These are phyloP conservation scores for Pyrenophora teres DNA, from an alignment of 2,329 filamentous ascomycete species.

Conservation along the genomic window DNA sequence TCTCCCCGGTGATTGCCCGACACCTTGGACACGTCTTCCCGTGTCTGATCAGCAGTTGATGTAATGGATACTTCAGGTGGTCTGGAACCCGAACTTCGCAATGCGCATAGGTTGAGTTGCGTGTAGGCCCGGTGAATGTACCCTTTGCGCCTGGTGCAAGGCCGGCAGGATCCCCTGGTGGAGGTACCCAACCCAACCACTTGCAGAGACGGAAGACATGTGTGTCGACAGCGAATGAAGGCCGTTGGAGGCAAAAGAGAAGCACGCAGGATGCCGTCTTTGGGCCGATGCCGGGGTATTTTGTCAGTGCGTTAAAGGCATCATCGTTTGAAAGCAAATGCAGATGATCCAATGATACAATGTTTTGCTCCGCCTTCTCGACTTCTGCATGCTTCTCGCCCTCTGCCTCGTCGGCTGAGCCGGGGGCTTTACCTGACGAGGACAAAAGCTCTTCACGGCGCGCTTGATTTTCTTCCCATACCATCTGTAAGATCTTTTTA, in stretches of 20 bases:
- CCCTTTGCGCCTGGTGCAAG: slow-evolving; percentile 44
- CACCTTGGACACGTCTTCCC: slow-evolving; percentile 66
- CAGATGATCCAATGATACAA: slow-evolving; percentile 68
- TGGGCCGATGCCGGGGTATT: slow-evolving; percentile 67
- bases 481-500: slow-evolving; percentile 73
- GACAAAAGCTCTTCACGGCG: slow-evolving; percentile 56
- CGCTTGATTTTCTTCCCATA: slow-evolving; percentile 70
- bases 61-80: slow-evolving; percentile 66
- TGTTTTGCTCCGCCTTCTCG: slow-evolving; percentile 59
- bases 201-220: slow-evolving; percentile 68
- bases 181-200: slow-evolving; percentile 66
- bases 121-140: slow-evolving; percentile 51
- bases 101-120: slow-evolving; percentile 63
- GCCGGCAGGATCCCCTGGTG: slow-evolving; percentile 42
- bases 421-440: slow-evolving; percentile 44
- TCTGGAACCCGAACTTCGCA: slow-evolving; percentile 66
- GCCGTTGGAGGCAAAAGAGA: slow-evolving; percentile 67
- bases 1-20: slow-evolving; percentile 63
- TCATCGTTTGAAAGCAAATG: slow-evolving; percentile 61
- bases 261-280: slow-evolving; percentile 69
- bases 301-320: slow-evolving; percentile 61
- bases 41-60: slow-evolving; percentile 65
- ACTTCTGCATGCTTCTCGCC: slow-evolving; percentile 63
- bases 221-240: slow-evolving; percentile 68
- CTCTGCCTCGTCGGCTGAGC: slow-evolving; percentile 53